Evolutionary conservation across 2,329 filamentous ascomycete genomes (phyloP).

Genomic region (Passalora sequoiae): DNA sequence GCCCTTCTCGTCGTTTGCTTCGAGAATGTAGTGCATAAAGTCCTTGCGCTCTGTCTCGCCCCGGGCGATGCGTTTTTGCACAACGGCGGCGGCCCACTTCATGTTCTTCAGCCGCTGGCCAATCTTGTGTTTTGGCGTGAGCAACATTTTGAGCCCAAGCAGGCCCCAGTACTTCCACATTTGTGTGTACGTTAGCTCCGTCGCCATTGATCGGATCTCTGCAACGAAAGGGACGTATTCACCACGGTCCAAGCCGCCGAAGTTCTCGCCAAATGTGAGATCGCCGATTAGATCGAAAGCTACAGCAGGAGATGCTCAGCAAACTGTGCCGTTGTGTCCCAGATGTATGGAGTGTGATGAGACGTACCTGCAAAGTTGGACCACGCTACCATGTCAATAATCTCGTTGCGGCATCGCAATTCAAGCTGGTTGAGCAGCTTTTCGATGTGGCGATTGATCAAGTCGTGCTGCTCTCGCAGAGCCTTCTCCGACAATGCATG

Average conservation of each 20-base stretch:
- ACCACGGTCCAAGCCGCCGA: neutral
- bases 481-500: slow-evolving; percentile 37
- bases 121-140: neutral
- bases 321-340: slow-evolving; percentile 10
- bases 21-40: slow-evolving; percentile 22
- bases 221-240: slow-evolving; percentile 2
- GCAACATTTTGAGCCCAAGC: neutral
- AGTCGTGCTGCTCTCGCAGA: slow-evolving; percentile 34
- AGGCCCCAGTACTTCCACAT: slow-evolving; percentile 10
- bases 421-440: slow-evolving; percentile 36
- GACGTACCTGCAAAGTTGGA: too few species aligned
- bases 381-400: slow-evolving; percentile 7
- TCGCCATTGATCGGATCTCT: slow-evolving; percentile 3
- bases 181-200: slow-evolving; percentile 5
- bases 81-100: neutral
- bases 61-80: slow-evolving; percentile 4
- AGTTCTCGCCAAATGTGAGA: slow-evolving; percentile 1
- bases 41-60: slow-evolving; percentile 3
- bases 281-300: slow-evolving; percentile 6
- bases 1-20: slow-evolving; percentile 18
- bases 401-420: slow-evolving; percentile 22
- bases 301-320: too few species aligned
- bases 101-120: slow-evolving; percentile 5
- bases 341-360: too few species aligned
- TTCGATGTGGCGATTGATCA: slow-evolving; percentile 36